Conservation (phyloP, 805 yeast genomes). For the Barnettozyma salicaria region DNA sequence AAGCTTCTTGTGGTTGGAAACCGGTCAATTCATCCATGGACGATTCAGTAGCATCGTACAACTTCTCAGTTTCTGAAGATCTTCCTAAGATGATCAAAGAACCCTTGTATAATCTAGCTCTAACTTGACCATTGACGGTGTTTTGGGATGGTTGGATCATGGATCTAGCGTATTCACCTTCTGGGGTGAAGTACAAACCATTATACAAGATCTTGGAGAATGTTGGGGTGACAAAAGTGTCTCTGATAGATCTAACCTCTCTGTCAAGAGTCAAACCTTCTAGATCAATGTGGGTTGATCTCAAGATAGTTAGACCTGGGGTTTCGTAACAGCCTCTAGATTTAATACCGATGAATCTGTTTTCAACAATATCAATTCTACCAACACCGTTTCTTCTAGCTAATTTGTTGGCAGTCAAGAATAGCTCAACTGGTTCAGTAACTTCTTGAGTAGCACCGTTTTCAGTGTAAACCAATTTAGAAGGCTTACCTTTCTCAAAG, state of each 20-base stretch:
- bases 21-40: constrained; percentile 99
- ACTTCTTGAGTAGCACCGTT: constrained; percentile 53
- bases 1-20: constrained; percentile 92
- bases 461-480: constrained; percentile 60
- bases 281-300: constrained; percentile 90
- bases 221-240: constrained; percentile 87
- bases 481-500: constrained; percentile 84
- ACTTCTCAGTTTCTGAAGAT: constrained; percentile 90
- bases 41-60: constrained; percentile 96
- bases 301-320: constrained; percentile 92
- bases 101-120: constrained; percentile 93
- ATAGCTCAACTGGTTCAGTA: constrained; percentile 87
- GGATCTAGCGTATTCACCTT: constrained; percentile 89
- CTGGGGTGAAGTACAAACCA: constrained; percentile 98
- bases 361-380: constrained; percentile 97
- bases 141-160: constrained; percentile 94
- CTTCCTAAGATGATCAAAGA: constrained; percentile 80
- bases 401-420: constrained; percentile 85
- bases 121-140: constrained; percentile 94
- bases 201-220: constrained; percentile 90
- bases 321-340: constrained; percentile 99
- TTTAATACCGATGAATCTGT: constrained; percentile 97
- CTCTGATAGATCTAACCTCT: constrained; percentile 96
- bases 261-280: constrained; percentile 97
- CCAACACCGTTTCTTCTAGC: constrained; percentile 99